phyloP scores from a whole-genome alignment of 805 yeast species.

The Kodamaea hsintzibuensis region DNA sequence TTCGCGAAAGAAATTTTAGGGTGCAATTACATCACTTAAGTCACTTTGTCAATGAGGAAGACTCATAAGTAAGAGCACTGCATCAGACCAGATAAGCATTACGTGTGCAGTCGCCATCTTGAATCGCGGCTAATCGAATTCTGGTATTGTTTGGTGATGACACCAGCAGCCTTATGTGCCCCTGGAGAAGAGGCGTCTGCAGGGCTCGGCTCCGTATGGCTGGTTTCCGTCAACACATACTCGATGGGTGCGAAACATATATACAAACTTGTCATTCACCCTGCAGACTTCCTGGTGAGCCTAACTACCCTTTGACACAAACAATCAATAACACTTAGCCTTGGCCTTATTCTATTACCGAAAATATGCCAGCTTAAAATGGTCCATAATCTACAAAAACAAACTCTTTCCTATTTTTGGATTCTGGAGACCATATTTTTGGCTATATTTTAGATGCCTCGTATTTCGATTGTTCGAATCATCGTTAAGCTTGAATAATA shows the following conservation, averaged over 20 bases:
- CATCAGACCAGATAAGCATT: neutral
- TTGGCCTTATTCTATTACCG: neutral
- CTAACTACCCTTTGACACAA: neutral
- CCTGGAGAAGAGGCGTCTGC: neutral
- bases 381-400: neutral
- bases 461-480: slow-evolving; percentile 1
- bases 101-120: neutral
- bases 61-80: no score
- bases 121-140: neutral
- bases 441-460: neutral
- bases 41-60: no score
- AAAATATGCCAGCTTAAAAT: neutral
- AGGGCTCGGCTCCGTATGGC: neutral
- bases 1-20: no score
- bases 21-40: no score
- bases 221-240: neutral
- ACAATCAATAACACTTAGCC: neutral
- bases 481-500: neutral
- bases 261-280: no score
- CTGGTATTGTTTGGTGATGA: neutral
- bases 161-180: neutral
- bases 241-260: neutral
- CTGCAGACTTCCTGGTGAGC: neutral
- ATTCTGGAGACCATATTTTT: neutral
- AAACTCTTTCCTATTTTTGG: neutral